Evolutionary conservation across 371 early-diverging fungal species (phyloP), one percentile per base, ranked within the genome.

Genomic region (Mortierella sp.): DNA sequence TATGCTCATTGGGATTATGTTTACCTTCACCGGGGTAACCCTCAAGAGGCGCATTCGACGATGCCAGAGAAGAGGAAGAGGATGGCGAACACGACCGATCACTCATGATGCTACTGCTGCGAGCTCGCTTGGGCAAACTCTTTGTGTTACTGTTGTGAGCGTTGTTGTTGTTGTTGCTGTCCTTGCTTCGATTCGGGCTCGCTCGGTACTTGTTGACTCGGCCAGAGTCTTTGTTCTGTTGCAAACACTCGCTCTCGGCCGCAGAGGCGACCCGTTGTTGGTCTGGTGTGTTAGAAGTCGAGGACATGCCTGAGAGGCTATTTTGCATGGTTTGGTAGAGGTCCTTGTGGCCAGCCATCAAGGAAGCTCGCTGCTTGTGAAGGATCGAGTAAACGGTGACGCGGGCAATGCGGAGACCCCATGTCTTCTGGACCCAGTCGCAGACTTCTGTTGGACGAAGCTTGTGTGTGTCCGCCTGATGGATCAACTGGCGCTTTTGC

Each of bases 321-420:
- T 62, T 66, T n/a, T 72, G 79, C 23, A 72, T 68, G 4, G 69
- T 52, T 14, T 72, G 68, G 52, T 77, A 72, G 7, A 77, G 64
- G 29, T 77, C 79, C 60, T 65, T 72, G 50, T 72, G 79, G 57
- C 79, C 79, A 45, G 72, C 79, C 79, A 77, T 77, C 52, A 77
- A 56, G 51, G 79, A 77, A 0, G 79, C 79, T 1, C 79, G 69
- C 62, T 77, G 79, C 57, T 77, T 77, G 66, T 77, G 79, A n/a
- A 77, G 69, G 50, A 77, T 77, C 46, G 79, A 77, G 53, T 77
- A 77, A 14, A 77, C 79, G 15, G 79, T 77, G 46, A 77, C 79
- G 2, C 79, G 68, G 15, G 79, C 79, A 60, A 77, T 77, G 46
- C 72, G 62, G 29, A 77, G 70, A 5, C 79, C 79, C 79, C 79